phyloP scores from a whole-genome alignment of 371 early-diverging fungal genomes.

The Mucor irregularis region DNA sequence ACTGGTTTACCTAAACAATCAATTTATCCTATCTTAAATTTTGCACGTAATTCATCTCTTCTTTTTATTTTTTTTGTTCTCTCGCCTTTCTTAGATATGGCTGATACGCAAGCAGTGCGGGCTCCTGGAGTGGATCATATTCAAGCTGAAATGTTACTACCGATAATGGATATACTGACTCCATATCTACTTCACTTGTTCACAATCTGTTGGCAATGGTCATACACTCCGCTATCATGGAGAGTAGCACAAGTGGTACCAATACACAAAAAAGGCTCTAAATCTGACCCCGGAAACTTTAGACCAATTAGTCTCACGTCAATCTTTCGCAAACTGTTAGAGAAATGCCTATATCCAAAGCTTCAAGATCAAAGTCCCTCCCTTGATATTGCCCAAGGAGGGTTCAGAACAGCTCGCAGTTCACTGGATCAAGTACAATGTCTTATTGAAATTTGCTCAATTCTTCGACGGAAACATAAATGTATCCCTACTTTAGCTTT shows the following conservation, averaged over 20 bases:
- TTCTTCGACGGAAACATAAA: background rate
- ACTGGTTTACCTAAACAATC: background rate
- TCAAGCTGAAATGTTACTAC: conserved; percentile 22
- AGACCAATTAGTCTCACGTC: conserved; percentile 9
- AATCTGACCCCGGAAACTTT: background rate
- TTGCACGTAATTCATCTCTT: background rate
- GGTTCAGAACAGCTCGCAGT: conserved; percentile 8
- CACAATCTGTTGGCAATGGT: conserved; percentile 21
- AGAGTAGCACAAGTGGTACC: conserved; percentile 29
- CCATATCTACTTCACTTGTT: conserved; percentile 1
- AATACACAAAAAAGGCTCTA: conserved; percentile 18
- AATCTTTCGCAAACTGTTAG: background rate
- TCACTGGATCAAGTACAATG: conserved; percentile 11
- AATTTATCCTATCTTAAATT: background rate
- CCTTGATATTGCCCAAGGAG: conserved; percentile 23
- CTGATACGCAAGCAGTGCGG: too few relatives aligned
- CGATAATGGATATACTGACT: background rate
- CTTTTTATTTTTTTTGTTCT: too few relatives aligned
- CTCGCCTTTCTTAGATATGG: too few relatives aligned
- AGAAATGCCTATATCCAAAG: background rate
- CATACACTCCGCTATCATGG: conserved; percentile 19
- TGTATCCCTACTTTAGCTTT: conserved; percentile 9
- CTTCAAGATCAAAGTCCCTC: background rate
- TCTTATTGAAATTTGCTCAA: conserved; percentile 9
- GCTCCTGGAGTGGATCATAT: conserved; percentile 28